phyloP scores from a whole-genome alignment of 306 rosid genomes.

The Dicorynia guianensis region DNA sequence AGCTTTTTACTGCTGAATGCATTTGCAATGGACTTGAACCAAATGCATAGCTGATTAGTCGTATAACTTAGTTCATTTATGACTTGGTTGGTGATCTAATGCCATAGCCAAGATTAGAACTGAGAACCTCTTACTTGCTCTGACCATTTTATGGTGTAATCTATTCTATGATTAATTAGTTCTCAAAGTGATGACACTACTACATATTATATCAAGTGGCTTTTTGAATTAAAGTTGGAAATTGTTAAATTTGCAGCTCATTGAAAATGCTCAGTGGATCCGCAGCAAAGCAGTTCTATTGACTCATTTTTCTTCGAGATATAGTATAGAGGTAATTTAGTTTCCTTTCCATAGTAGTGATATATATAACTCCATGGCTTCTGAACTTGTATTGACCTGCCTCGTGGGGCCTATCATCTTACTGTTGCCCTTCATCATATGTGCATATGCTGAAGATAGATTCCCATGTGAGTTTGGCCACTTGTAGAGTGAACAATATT shows the following conservation, averaged over 20 bases:
- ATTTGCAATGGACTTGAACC: background rate
- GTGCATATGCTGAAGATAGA: background rate
- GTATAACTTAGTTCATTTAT: background rate
- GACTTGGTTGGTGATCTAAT: background rate
- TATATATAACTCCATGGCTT: no score
- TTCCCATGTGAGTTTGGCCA: background rate
- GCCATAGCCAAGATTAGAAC: background rate
- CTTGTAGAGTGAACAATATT: background rate
- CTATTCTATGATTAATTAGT: background rate
- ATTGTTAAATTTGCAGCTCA: slow-evolving; percentile 46
- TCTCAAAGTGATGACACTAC: background rate
- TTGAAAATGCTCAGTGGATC: slow-evolving; percentile 64
- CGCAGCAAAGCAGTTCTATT: slow-evolving; percentile 63
- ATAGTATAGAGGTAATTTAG: slow-evolving; percentile 58
- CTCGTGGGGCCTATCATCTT: background rate
- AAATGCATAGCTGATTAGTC: background rate
- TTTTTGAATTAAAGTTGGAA: background rate
- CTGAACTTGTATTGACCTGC: background rate
- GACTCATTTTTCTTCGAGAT: slow-evolving; percentile 75
- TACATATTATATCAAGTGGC: background rate
- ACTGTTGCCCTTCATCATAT: background rate
- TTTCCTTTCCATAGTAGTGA: background rate
- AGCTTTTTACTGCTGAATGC: background rate
- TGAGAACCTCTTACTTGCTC: background rate
- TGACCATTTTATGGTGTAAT: background rate